Base-by-base conservation (phyloP, 805 yeast genomes). In the Yamadazyma phyllophila region DNA sequence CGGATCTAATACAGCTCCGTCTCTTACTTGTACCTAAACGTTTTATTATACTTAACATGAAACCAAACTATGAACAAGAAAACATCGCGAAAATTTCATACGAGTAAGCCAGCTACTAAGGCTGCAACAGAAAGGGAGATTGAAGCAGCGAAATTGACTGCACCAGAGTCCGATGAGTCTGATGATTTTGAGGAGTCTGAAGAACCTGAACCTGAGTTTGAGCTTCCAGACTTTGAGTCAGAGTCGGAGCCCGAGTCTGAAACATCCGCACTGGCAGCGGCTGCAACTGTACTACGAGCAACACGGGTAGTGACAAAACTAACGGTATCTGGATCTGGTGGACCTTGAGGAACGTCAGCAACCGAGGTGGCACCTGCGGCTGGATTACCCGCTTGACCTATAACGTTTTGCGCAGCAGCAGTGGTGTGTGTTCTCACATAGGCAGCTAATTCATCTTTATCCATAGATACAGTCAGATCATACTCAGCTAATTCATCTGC, bases 261-360 rank as follows among this genome's bases (percentile, higher is more conserved):
- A 14, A 36, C 29, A 15, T 31, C 35, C 3, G 34, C 47, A 7
- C 49, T 15, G 9, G 35, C 39, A 14, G 45, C 36, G 13, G 44
- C 34, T 8, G 58, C 36, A 6, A 51, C 29, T 2, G 53, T 44
- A 3, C 67, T 51, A n/a, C 63, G 63, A 20, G 42, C 39, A 4
- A 58, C 56, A 48, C 69, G 59, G 10, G 71, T 58, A 27, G 74
- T 68, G 35, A 70, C 53, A 45, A 65, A 65, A 27, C 59, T 51
- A 7, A 50, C 48, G 43, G 63, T 36, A 16, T 57, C 58, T 12
- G 50, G 53, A 10, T 54, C 55, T 27, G 58, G 43, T 15, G 46
- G 46, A 2, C 51, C 53, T 15, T 41, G 49, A 10, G 58, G 54
- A 16, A 48, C 46, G 10, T 35, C 29, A 10, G 52, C 47, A 12